Percentiles rank a stretch among this genome's conserved stretches.
Evolutionary conservation across 148 eudicot species (phyloP).

Genomic region (Chenopodium suecicum): DNA sequence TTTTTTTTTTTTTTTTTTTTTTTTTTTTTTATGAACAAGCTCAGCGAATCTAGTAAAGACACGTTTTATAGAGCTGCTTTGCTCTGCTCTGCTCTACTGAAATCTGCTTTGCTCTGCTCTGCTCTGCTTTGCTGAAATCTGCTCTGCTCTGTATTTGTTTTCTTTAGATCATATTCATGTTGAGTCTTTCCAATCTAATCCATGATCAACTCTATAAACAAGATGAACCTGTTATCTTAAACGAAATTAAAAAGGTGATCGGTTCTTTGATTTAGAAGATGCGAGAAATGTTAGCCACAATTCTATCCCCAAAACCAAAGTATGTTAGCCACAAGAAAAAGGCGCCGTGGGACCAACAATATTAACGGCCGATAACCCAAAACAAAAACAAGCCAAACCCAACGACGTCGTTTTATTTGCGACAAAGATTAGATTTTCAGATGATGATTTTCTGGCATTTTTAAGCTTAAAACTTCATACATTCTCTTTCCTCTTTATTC

Average conservation of each 20-base stretch:
- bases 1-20: too few relatives aligned
- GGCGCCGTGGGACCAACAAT: conserved; percentile 19
- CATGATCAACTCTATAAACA: not conserved
- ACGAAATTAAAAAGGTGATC: too few relatives aligned
- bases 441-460: conserved; percentile 21
- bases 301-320: not conserved
- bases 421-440: conserved; percentile 24
- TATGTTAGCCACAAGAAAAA: conserved; percentile 12
- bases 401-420: conserved; percentile 21
- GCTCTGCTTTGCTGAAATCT: too few relatives aligned
- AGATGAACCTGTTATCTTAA: not conserved
- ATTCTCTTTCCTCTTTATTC: conserved; percentile 9
- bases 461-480: conserved; percentile 1
- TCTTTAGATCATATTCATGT: too few relatives aligned
- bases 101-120: too few relatives aligned
- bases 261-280: not conserved
- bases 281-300: conserved; percentile 7
- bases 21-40: too few relatives aligned
- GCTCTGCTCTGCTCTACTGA: too few relatives aligned
- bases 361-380: conserved; percentile 11
- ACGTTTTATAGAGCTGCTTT: too few relatives aligned
- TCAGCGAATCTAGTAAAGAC: too few relatives aligned
- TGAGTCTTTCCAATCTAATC: not conserved
- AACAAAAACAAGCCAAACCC: not conserved
- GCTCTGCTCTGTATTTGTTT: too few relatives aligned